Conservation (phyloP, 2,329 filamentous ascomycete genomes). For the Hansfordia pulvinata region DNA sequence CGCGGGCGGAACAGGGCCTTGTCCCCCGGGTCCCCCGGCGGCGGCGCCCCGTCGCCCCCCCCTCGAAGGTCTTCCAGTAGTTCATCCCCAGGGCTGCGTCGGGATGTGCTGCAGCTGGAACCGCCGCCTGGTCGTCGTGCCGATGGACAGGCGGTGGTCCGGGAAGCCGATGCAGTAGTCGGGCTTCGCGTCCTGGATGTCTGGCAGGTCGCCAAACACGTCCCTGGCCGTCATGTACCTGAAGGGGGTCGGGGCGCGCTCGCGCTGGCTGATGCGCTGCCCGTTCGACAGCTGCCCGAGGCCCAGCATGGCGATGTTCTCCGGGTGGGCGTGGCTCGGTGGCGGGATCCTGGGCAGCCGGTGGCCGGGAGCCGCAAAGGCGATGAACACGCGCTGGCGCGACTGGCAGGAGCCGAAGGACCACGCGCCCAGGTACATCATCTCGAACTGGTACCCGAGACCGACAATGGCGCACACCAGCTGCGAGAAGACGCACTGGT, state of each 20-base stretch:
- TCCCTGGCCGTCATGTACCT: constrained; percentile 35
- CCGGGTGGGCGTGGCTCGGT: constrained; percentile 50
- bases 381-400: constrained; percentile 55
- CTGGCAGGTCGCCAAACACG: constrained; percentile 46
- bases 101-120: constrained; percentile 45
- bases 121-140: constrained; percentile 24
- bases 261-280: constrained; percentile 40
- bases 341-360: constrained; percentile 39
- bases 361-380: constrained; percentile 54
- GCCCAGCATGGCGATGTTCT: constrained; percentile 11
- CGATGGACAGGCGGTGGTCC: constrained; percentile 46
- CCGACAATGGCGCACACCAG: constrained; percentile 60
- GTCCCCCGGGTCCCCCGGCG: no score
- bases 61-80: constrained; percentile 30
- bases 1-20: no score
- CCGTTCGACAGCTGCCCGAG: constrained; percentile 49
- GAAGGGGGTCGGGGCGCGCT: constrained; percentile 43
- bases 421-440: constrained; percentile 57
- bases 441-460: constrained; percentile 62
- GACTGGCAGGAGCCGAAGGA: constrained; percentile 52
- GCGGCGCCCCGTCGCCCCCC: no score
- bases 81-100: constrained; percentile 37
- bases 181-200: constrained; percentile 45
- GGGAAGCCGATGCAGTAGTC: constrained; percentile 52
- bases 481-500: constrained; percentile 58